Base-by-base conservation (phyloP, 306 rosid species). In the Hippophae tibetana region DNA sequence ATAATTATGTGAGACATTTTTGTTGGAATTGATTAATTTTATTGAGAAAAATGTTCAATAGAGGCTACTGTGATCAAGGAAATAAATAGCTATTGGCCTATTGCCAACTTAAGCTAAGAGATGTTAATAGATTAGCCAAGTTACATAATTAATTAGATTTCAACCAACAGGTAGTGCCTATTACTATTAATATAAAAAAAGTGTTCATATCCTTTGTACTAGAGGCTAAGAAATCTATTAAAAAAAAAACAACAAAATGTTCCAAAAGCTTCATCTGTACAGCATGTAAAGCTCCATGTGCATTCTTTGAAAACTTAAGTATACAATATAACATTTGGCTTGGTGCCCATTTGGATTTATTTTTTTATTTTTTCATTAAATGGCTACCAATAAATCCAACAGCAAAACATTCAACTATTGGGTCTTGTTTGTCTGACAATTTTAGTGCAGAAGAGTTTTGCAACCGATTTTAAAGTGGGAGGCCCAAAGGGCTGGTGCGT, bases 181-280 rank as follows among this genome's bases (percentile, higher is more conserved):
- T 18, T 18, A 18, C 23, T 18, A 18, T 18, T 18, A 18, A 18
- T 18, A 18, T 18, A 18, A 18, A 41, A 41, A 61, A 76, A 73
- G 65, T 57, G 83, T 72, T 76, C 69, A 74, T 81, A 82, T 88
- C 79, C 92, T 93, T 93, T 82, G 96, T 86, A 73, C 62, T 63
- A 72, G 72, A 70, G 76, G 71, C 76, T 73, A 87, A 80, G 97
- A 76, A 82, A 84, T 70, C 79, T 69, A 48, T 42, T 45, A 66
- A 63, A 82, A 82, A 84, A 82, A 81, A 73, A 81, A 18, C 23
- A 72, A 66, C 61, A 71, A 90, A 84, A 76, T 84, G 68, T 41
- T 7, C 57, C 1, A 58, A 72, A 84, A 73, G 84, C 93, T 85
- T 85, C 89, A 14, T 57, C 64, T 67, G 67, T 82, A 80, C 38